phyloP scores from a whole-genome alignment of 768 basidiomycete species.

The Tylopilus plumbeoviolaceoides region DNA sequence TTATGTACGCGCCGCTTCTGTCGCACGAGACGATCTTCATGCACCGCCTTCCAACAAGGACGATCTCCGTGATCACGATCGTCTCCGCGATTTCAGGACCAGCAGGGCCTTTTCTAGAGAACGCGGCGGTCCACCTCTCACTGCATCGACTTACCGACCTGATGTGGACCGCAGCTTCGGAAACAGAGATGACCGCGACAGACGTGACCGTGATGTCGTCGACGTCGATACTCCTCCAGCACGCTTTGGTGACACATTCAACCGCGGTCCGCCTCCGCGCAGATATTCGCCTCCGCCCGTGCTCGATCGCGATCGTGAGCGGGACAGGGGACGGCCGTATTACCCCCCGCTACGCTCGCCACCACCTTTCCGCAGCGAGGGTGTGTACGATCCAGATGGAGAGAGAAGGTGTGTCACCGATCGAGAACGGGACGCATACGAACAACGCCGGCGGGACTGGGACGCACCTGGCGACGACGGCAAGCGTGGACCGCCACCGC shows the following conservation, averaged over 20 bases:
- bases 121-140: slow-evolving; percentile 17
- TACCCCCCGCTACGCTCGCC: slow-evolving; percentile 33
- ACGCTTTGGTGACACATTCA: slow-evolving; percentile 35
- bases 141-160: slow-evolving; percentile 34
- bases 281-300: slow-evolving; percentile 29
- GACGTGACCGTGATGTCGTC: slow-evolving; percentile 37
- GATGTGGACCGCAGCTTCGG: slow-evolving; percentile 34
- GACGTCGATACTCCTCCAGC: slow-evolving; percentile 32
- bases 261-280: slow-evolving; percentile 16
- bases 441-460: slow-evolving; percentile 28
- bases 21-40: slow-evolving; percentile 34
- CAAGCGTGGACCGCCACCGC: slow-evolving; percentile 25
- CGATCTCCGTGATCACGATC: slow-evolving; percentile 27
- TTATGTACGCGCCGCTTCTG: slow-evolving; percentile 23
- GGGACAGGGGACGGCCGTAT: slow-evolving; percentile 26
- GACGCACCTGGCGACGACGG: slow-evolving; percentile 39
- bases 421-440: slow-evolving; percentile 31
- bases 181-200: slow-evolving; percentile 31
- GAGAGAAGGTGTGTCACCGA: slow-evolving; percentile 32
- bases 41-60: slow-evolving; percentile 26
- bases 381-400: slow-evolving; percentile 31
- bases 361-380: slow-evolving; percentile 22
- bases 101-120: slow-evolving; percentile 36
- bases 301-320: slow-evolving; percentile 32
- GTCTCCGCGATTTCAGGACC: slow-evolving; percentile 21